These are phyloP conservation scores for Alternaria dauci DNA, from an alignment of 2,329 filamentous ascomycete genomes.

Conservation along the genomic window DNA sequence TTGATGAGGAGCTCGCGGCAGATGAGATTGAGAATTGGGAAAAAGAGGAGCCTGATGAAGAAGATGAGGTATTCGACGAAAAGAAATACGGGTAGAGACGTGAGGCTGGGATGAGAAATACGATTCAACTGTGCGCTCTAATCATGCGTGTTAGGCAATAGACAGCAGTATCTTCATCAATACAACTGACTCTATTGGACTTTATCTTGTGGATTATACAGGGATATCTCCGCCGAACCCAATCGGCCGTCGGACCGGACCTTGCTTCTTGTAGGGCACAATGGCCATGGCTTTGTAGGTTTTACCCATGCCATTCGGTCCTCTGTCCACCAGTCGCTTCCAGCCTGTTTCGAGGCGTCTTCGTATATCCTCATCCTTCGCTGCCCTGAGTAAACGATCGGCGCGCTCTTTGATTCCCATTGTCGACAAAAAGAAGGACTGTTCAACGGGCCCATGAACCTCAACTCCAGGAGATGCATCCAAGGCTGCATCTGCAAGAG, in stretches of 20 bases:
- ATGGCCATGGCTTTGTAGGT: constrained; percentile 94
- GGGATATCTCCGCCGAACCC: constrained; percentile 81
- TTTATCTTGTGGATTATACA: background rate
- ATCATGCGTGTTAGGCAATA: background rate
- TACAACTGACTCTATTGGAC: background rate
- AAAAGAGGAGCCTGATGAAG: background rate
- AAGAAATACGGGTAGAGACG: background rate
- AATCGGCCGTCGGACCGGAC: constrained; percentile 77
- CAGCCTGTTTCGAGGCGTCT: constrained; percentile 74
- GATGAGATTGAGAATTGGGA: constrained; percentile 9
- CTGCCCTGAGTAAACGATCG: constrained; percentile 37
- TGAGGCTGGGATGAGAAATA: background rate
- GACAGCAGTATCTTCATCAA: background rate
- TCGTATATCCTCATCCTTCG: constrained; percentile 50
- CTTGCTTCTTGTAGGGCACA: constrained; percentile 70
- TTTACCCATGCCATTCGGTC: constrained; percentile 88
- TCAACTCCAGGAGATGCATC: constrained; percentile 81
- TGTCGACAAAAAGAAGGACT: constrained; percentile 77
- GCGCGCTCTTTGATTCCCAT: constrained; percentile 75
- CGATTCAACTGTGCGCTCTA: background rate
- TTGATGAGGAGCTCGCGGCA: constrained; percentile 12
- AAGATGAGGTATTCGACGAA: background rate
- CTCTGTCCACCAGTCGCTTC: constrained; percentile 82
- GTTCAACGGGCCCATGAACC: constrained; percentile 89
- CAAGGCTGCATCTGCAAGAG: constrained; percentile 82